A percentile compares a stretch with the other conserved stretches of the same genome.
phyloP scores from a whole-genome alignment of 2,329 filamentous ascomycete species.

The Neofusicoccum laricinum region DNA sequence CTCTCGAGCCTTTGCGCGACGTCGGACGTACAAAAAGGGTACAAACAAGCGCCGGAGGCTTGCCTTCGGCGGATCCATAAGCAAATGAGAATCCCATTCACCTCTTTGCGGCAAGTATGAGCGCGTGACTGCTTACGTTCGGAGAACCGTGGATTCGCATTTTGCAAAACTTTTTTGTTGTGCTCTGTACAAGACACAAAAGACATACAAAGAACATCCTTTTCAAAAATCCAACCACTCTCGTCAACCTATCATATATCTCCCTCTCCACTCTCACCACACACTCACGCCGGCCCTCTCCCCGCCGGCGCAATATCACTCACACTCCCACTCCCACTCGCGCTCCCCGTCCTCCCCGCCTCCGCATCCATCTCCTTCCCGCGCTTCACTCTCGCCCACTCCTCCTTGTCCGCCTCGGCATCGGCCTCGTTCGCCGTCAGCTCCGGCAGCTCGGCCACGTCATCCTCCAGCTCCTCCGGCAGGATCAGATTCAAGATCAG shows the following conservation, averaged over 20 bases:
- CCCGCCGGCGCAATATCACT: background rate
- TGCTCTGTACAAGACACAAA: background rate
- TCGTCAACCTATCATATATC: too few species aligned
- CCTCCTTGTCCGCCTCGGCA: slow-evolving; percentile 33
- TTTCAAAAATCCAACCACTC: background rate
- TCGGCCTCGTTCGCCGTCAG: slow-evolving; percentile 39
- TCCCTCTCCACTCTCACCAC: background rate
- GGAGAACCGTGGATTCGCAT: too few species aligned
- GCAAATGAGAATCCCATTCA: too few species aligned
- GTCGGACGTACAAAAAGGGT: background rate
- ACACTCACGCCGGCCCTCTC: background rate
- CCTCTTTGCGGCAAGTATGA: background rate
- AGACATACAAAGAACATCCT: background rate
- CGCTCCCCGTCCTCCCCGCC: slow-evolving; percentile 29
- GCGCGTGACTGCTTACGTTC: background rate
- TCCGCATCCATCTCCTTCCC: slow-evolving; percentile 37
- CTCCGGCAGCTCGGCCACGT: slow-evolving; percentile 35
- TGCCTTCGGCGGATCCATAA: too few species aligned
- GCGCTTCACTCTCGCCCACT: slow-evolving; percentile 27
- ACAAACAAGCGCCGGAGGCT: background rate
- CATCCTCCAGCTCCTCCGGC: slow-evolving; percentile 63
- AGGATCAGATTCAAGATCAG: slow-evolving; percentile 72
- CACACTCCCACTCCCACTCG: background rate
- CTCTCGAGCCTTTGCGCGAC: background rate
- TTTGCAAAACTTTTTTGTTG: too few species aligned